Conservation (phyloP, 2,329 filamentous ascomycete genomes). For the Aspergillus alliaceus region DNA sequence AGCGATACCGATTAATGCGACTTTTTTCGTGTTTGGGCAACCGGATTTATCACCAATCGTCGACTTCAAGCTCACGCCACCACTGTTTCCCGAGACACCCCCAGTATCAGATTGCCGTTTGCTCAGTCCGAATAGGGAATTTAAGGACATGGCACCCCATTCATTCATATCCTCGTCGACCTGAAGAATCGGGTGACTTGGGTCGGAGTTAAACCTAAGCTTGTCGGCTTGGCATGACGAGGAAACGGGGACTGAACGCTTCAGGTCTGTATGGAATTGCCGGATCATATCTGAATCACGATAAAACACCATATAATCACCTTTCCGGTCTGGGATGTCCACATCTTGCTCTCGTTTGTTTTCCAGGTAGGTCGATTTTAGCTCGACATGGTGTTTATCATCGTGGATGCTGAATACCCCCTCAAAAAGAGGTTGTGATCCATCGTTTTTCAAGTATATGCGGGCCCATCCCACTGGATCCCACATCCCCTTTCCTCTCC, state of each 20-base stretch:
- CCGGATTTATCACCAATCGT: constrained; percentile 82
- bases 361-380: constrained; percentile 69
- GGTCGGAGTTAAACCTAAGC: constrained; percentile 75
- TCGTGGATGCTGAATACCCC: constrained; percentile 80
- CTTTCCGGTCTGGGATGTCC: constrained; percentile 53
- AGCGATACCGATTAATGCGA: constrained; percentile 87
- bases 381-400: constrained; percentile 84
- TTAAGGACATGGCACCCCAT: constrained; percentile 62
- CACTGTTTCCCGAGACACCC: constrained; percentile 70
- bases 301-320: constrained; percentile 87
- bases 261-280: constrained; percentile 59
- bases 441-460: constrained; percentile 75
- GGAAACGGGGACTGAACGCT: constrained; percentile 52
- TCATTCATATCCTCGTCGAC: constrained; percentile 52
- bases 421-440: constrained; percentile 77
- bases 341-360: constrained; percentile 74
- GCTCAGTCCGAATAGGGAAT: constrained; percentile 64
- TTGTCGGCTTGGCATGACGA: constrained; percentile 70
- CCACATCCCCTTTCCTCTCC: constrained; percentile 67
- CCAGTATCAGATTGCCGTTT: constrained; percentile 69
- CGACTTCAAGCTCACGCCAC: constrained; percentile 72
- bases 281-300: constrained; percentile 78
- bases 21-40: constrained; percentile 85
- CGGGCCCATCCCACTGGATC: constrained; percentile 83
- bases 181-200: constrained; percentile 66